Evolutionary conservation across 2,329 filamentous ascomycete genomes (phyloP).

Genomic region (Alternaria triticimaculans): DNA sequence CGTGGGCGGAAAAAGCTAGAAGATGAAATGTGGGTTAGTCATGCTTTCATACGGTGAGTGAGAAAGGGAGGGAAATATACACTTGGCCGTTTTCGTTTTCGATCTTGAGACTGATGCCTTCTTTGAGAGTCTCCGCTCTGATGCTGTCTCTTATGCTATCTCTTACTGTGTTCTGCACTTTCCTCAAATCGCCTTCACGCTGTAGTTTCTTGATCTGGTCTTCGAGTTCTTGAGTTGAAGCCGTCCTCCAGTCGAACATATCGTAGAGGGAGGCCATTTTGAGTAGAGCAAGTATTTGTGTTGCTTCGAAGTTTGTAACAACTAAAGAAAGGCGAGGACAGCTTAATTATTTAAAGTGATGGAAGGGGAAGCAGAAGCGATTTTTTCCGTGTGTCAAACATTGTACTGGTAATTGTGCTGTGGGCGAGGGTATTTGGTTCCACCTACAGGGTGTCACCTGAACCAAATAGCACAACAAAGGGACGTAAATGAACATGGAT

Average conservation of each 20-base stretch:
- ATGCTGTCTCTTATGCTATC: not conserved
- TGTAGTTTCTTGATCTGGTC: not conserved
- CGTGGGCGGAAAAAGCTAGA: not conserved
- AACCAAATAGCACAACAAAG: not conserved
- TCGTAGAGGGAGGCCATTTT: not conserved
- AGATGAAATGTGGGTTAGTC: not conserved
- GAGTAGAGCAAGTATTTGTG: not conserved
- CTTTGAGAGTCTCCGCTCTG: not conserved
- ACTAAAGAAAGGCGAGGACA: not conserved
- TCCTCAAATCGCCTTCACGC: not conserved
- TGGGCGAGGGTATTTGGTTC: not conserved
- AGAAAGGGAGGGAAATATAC: not conserved
- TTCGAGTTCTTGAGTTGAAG: not conserved
- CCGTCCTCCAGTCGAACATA: not conserved
- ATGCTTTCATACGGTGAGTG: rapidly evolving
- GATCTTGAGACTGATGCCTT: not conserved
- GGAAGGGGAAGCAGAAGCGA: not conserved
- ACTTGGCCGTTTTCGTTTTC: not conserved
- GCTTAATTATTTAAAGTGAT: not conserved
- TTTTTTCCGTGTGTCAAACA: not conserved
- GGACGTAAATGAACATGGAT: not conserved
- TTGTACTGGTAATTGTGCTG: not conserved
- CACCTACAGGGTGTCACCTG: not conserved
- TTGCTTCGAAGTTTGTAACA: not conserved
- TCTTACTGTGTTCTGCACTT: not conserved